Percentiles rank a stretch among this genome's conserved stretches.
Evolutionary conservation across 2,329 filamentous ascomycete species (phyloP).

Genomic region (Fusarium sambucinum): DNA sequence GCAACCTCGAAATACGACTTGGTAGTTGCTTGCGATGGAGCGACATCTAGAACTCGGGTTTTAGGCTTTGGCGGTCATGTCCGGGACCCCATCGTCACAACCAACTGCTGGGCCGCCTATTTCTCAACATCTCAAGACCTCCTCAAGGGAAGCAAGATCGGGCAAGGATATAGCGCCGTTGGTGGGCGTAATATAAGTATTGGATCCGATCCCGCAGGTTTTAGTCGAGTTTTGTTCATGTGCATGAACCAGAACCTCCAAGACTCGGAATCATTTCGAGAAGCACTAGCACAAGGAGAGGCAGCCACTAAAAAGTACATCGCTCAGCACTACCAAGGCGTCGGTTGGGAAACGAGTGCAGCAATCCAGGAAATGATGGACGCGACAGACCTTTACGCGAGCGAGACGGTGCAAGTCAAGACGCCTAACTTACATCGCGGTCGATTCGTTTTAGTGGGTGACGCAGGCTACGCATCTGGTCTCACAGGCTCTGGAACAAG

Average conservation of each 20-base stretch:
- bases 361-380: slow-evolving; percentile 52
- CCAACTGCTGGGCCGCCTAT: slow-evolving; percentile 57
- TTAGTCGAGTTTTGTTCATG: slow-evolving; percentile 53
- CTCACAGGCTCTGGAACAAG: slow-evolving; percentile 62
- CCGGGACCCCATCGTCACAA: slow-evolving; percentile 6
- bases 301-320: slow-evolving; percentile 53
- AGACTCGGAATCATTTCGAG: slow-evolving; percentile 52
- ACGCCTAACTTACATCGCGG: slow-evolving; percentile 54
- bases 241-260: slow-evolving; percentile 50
- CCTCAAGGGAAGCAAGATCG: slow-evolving; percentile 53
- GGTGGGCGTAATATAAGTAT: slow-evolving; percentile 55
- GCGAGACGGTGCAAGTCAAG: slow-evolving; percentile 59
- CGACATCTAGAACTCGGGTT: slow-evolving; percentile 13
- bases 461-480: slow-evolving; percentile 62
- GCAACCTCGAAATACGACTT: slow-evolving; percentile 17
- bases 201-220: slow-evolving; percentile 50
- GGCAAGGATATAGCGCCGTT: slow-evolving; percentile 52
- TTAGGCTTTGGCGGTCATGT: slow-evolving; percentile 15
- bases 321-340: slow-evolving; percentile 55
- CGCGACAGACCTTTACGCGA: slow-evolving; percentile 60
- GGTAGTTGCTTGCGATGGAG: slow-evolving; percentile 22
- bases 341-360: slow-evolving; percentile 59
- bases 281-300: slow-evolving; percentile 51
- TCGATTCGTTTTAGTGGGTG: slow-evolving; percentile 62
- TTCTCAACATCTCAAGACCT: slow-evolving; percentile 57